Conservation (phyloP, 1,284 basidiomycete species). For the Ceratobasidium sp. region DNA sequence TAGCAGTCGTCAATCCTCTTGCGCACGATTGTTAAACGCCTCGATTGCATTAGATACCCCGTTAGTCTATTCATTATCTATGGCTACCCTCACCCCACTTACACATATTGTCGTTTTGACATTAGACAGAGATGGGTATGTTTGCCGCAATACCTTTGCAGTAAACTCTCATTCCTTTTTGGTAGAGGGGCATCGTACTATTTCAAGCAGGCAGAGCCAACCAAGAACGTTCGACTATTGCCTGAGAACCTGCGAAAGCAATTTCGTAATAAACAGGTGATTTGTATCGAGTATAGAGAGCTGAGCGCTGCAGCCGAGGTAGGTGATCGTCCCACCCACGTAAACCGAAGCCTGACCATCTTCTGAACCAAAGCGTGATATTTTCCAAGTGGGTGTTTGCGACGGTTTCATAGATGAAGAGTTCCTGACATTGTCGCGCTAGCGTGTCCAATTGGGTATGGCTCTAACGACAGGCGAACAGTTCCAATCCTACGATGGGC, state of each 20-base stretch:
- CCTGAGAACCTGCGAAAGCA: constrained; percentile 31
- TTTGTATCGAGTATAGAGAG: constrained; percentile 40
- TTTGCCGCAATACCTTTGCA: neutral
- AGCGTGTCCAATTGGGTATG: constrained; percentile 34
- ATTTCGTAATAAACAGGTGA: constrained; percentile 40
- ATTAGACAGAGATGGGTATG: constrained; percentile 33
- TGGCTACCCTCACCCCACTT: neutral
- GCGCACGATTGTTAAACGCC: neutral
- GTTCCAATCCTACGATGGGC: constrained; percentile 26
- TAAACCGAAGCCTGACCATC: constrained; percentile 1
- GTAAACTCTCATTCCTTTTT: neutral
- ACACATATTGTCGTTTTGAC: neutral
- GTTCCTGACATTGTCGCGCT: neutral
- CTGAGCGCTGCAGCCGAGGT: constrained; percentile 10
- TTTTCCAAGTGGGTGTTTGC: constrained; percentile 39
- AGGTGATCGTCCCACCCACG: neutral
- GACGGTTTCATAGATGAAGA: neutral
- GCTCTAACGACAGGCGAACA: constrained; percentile 28
- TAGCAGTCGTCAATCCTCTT: neutral
- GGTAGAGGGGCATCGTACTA: constrained; percentile 34
- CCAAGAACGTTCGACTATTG: constrained; percentile 26
- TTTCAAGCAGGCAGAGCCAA: constrained; percentile 34
- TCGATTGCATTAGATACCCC: constrained; percentile 19
- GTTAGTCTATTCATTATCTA: constrained; percentile 15
- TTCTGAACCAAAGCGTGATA: constrained; percentile 34